Percentiles rank a stretch among this genome's conserved stretches.
Evolutionary conservation across 2,329 filamentous ascomycete species (phyloP).

Genomic region (Alternaria longipes): DNA sequence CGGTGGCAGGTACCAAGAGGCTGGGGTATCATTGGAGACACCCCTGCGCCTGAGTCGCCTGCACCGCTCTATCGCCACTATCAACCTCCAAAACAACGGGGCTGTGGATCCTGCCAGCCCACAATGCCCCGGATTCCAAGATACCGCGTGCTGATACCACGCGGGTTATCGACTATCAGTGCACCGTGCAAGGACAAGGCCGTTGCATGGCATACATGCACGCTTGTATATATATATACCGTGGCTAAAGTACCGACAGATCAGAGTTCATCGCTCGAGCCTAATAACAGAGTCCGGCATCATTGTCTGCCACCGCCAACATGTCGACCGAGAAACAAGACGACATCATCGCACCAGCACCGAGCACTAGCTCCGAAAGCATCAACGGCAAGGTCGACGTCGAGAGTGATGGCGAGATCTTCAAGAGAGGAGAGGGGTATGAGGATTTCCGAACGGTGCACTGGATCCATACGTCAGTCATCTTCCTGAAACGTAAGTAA

Average conservation of each 20-base stretch:
- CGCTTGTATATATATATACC: slow-evolving; percentile 16
- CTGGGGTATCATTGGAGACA: slow-evolving; percentile 8
- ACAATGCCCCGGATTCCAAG: slow-evolving; percentile 38
- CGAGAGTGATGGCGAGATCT: slow-evolving; percentile 58
- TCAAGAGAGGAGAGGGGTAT: slow-evolving; percentile 58
- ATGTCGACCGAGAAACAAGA: slow-evolving; percentile 41
- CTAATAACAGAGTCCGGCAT: background rate
- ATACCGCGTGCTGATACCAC: slow-evolving; percentile 14
- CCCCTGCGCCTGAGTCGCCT: slow-evolving; percentile 9
- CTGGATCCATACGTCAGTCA: slow-evolving; percentile 62
- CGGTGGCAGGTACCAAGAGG: background rate
- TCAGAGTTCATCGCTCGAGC: background rate
- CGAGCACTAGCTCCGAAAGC: slow-evolving; percentile 32
- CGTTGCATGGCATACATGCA: slow-evolving; percentile 1
- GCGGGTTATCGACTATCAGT: slow-evolving; percentile 12
- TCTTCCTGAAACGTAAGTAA: slow-evolving; percentile 60
- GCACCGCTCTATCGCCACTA: slow-evolving; percentile 11
- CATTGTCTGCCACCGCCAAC: slow-evolving; percentile 1
- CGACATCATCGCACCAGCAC: slow-evolving; percentile 33
- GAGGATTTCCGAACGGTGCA: slow-evolving; percentile 64
- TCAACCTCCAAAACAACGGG: slow-evolving; percentile 36
- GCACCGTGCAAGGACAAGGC: slow-evolving; percentile 5
- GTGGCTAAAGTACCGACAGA: background rate
- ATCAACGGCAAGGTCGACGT: slow-evolving; percentile 35
- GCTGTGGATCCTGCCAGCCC: slow-evolving; percentile 16